Base-by-base conservation (phyloP, 1,139 yeast species). In the Hemisphaericaspora subhashii region DNA sequence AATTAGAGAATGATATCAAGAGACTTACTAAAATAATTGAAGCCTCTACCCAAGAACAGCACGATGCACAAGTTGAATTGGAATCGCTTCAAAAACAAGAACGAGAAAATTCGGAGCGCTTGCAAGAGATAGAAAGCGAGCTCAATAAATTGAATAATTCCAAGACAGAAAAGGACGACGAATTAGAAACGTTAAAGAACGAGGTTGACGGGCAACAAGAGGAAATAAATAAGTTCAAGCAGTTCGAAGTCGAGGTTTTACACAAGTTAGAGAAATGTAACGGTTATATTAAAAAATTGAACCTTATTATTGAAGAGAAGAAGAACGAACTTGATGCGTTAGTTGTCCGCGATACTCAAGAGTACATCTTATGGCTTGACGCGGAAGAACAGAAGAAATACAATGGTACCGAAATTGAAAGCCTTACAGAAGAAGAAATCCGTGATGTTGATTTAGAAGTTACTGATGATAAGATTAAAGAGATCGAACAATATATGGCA, bases 221-320 rank as follows among this genome's bases (percentile, higher is more conserved):
- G n/a, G 66, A 72, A 37, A 74, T 83, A 39, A 81, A 82, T 46
- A 75, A 77, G 31, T 73, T 81, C 50, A 76, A 79, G 51, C 81
- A 88, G n/a, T 68, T 71, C 17, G 92, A 86, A 54, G 74, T 86
- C 36, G 94, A 86, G 50, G 60, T 85, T 18, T 74, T 72, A 31
- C 82, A 82, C 49, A 77, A 78, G 44, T 61, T 86, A 39, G 95
- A 86, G 43, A 81, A 81, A 50, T 69, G 75, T 42, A 71, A 65
- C 35, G 55, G 66, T 11, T 52, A 67, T 4, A 57, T 80, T 8
- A 67, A 62, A 33, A 74, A 74, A 16, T 68, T 75, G 20, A 53
- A 62, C 7, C 63, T 62, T 18, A 66, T 65, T 20, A 56, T 75
- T 3, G 63, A 64, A 10, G 60, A 58, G 3, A 67, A 69, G 38